Conservation (phyloP, 192 early-diverging fungal species). For the Coemansia sp. region DNA sequence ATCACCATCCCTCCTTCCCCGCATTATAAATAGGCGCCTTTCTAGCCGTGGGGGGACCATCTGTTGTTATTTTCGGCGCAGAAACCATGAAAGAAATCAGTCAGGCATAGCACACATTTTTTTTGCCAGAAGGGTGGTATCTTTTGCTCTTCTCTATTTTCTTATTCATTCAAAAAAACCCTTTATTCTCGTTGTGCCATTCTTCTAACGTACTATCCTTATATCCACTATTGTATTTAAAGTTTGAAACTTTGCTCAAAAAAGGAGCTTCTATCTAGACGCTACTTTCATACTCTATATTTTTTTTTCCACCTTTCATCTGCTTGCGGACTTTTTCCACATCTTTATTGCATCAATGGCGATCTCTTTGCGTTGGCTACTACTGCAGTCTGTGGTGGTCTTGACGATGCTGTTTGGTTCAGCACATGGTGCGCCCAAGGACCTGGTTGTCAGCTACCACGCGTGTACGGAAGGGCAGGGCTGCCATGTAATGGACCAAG, state of each 20-base stretch:
- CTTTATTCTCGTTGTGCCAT: background rate
- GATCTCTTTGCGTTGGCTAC: background rate
- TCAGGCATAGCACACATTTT: background rate
- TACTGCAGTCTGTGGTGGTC: background rate
- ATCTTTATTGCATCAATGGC: background rate
- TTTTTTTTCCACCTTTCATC: background rate
- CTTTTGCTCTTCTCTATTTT: background rate
- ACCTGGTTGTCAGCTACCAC: constrained; percentile 51
- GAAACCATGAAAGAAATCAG: background rate
- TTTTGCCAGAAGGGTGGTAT: background rate
- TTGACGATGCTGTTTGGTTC: constrained; percentile 16
- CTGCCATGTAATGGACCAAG: constrained; percentile 44
- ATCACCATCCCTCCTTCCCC: background rate
- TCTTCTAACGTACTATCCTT: constrained; percentile 1
- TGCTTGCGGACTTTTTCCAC: background rate
- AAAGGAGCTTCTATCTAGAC: constrained; percentile 13
- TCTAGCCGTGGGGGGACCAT: background rate
- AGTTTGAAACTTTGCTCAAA: background rate
- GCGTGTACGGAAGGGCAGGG: constrained; percentile 40
- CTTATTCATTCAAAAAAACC: background rate
- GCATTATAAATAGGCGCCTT: background rate
- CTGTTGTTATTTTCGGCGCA: background rate
- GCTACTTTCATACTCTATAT: background rate
- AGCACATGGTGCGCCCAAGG: constrained; percentile 20
- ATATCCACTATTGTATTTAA: background rate